These are phyloP conservation scores for Didymella exigua DNA, from an alignment of 2,329 filamentous ascomycete genomes.

Conservation along the genomic window DNA sequence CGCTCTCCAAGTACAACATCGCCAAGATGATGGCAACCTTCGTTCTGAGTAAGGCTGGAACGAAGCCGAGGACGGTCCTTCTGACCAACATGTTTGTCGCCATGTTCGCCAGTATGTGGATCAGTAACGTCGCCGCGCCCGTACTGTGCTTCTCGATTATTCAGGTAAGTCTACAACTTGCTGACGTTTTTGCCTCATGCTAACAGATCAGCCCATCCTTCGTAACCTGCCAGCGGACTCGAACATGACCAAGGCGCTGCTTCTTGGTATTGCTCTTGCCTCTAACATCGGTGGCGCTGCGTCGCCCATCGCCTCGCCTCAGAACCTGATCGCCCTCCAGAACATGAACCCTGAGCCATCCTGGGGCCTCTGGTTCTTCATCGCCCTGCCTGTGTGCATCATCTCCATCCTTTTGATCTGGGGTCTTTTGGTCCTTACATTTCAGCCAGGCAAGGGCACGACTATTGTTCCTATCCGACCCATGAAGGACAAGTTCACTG, in stretches of 20 bases:
- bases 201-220: constrained; percentile 76
- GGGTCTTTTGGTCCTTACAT: constrained; percentile 81
- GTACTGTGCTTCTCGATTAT: constrained; percentile 98
- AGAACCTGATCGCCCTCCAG: constrained; percentile 94
- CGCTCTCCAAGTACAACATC: constrained; percentile 95
- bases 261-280: constrained; percentile 91
- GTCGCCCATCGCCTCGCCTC: constrained; percentile 94
- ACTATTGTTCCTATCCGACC: constrained; percentile 90
- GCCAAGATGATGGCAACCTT: constrained; percentile 97
- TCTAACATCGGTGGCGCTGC: constrained; percentile 97
- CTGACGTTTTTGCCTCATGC: background rate
- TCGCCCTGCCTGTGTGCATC: constrained; percentile 89
- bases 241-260: constrained; percentile 90
- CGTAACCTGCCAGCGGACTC: constrained; percentile 90
- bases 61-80: constrained; percentile 83
- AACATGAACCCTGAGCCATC: constrained; percentile 93
- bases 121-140: constrained; percentile 96
- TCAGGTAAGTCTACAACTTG: constrained; percentile 63
- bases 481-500: constrained; percentile 85
- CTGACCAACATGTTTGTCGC: constrained; percentile 99
- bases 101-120: constrained; percentile 98
- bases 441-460: constrained; percentile 82
- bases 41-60: constrained; percentile 94
- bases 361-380: constrained; percentile 97
- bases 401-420: constrained; percentile 89